Evolutionary conservation across 768 basidiomycete species (phyloP), one percentile per base, ranked within the genome.

Genomic region (Boletellus ananas): DNA sequence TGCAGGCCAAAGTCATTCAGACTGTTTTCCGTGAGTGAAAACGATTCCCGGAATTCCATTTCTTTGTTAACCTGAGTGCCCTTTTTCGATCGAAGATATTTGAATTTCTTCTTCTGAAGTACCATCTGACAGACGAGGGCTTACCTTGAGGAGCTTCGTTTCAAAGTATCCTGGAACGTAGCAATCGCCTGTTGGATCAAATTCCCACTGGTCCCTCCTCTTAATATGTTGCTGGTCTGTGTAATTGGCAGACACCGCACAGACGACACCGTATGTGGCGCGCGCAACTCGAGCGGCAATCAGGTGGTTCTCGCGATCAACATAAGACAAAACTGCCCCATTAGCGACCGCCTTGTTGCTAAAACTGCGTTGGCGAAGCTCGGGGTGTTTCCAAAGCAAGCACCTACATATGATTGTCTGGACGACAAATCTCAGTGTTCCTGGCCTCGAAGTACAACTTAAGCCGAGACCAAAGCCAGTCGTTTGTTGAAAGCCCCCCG

Each of bases 121-220:
- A 20, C 6, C 9, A 29, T 46, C 9, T 27, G 20, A 18, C 31
- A 18, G 18, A 17, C 1, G 11, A 35, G 17, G 13, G 6, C 17
- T 1, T 41, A 45, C 57, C 56, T 31, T 58, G 45, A 3, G 36
- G 45, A 58, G 31, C 6, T 47, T 58, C 18, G 51, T 16, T 7
- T 58, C 56, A 17, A 58, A 58, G 36, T 39, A 58, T 3, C 49
- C 52, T 8, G 57, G 57, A 46, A 58, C 55, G 14, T 46, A 54
- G 39, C 17, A 4, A 8, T 47, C 29, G 1, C 56, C 56, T 1
- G 45, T 23, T 12, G 51, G 45, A 18, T 58, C 47, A 1, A 1
- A 40, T 29, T 58, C 56, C 57, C 57, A 58, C 4, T 20, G 5
- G 2, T 14, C 6, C 39, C 45, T 48, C 40, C 57, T 58, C n/a